Conservation (phyloP, 129 eudicot genomes). For the Ambrosia artemisiifolia region DNA sequence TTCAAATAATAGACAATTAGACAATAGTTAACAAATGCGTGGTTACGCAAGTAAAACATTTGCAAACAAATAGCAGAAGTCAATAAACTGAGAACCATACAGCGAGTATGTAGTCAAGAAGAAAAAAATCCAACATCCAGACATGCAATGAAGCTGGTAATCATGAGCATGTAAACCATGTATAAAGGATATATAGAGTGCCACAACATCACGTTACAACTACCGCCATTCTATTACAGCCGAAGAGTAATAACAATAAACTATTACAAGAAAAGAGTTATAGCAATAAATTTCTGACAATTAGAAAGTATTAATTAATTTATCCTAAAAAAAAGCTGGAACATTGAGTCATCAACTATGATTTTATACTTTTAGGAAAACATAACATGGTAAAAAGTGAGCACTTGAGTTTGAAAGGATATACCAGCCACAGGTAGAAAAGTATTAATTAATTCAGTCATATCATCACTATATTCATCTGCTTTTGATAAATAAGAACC, state of each 20-base stretch:
- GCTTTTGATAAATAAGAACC: too few relatives aligned
- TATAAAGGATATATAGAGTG: background rate
- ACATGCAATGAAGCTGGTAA: background rate
- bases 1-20: constrained; percentile 2
- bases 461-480: background rate
- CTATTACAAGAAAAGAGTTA: background rate
- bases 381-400: background rate
- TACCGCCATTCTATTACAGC: background rate
- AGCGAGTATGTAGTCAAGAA: background rate
- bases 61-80: constrained; percentile 9
- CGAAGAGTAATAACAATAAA: too few relatives aligned
- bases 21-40: background rate
- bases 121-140: background rate
- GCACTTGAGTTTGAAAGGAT: too few relatives aligned
- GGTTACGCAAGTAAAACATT: background rate
- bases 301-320: background rate
- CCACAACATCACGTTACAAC: background rate
- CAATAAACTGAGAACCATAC: constrained; percentile 10
- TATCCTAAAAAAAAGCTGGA: background rate
- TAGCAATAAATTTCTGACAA: background rate
- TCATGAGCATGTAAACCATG: background rate
- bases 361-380: background rate
- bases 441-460: background rate
- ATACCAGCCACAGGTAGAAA: too few relatives aligned
- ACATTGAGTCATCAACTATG: background rate